Evolutionary conservation across 805 yeast species (phyloP), one percentile per base, ranked within the genome.

Genomic region (Saturnispora bothae): DNA sequence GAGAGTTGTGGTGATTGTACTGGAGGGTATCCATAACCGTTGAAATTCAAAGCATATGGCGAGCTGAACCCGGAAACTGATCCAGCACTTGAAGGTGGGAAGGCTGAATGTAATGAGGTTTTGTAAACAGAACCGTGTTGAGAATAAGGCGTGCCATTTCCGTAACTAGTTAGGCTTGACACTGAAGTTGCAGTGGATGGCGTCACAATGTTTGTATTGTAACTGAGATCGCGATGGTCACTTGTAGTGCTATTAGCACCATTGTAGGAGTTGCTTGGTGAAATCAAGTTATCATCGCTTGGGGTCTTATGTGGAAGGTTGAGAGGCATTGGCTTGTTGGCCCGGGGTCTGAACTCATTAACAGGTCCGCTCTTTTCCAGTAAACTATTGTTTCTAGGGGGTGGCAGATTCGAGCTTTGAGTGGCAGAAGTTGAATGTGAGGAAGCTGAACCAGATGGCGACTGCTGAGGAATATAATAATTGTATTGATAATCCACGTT

Each of bases 281-380:
- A 28, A n/a, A 16, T 12, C 6, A 28, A n/a, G n/a, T n/a, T n/a
- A n/a, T n/a, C n/a, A n/a, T n/a, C n/a, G n/a, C n/a, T n/a, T n/a
- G n/a, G n/a, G n/a, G n/a, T n/a, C n/a, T n/a, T n/a, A n/a, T n/a
- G n/a, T n/a, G 51, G 49, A 25, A 57, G 51, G 19, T 51, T 34
- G 14, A 57, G 49, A 2, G 61, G 60, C 10, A 55, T 39, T 15
- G 61, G 61, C 38, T 56, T 57, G 41, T 53, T 52, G 13, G 48
- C 32, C 32, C 50, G 46, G 9, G 60, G 59, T 43, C 60, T 48
- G 39, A 56, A 52, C 31, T 53, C 58, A 12, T 10, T 18, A 22
- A 44, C 41, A 15, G n/a, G 21, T 18, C 32, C 22, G 18, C 28
- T 19, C 22, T 32, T 39, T 20, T 38, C 36, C 13, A 43, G 15